A percentile compares a stretch with the other conserved stretches of the same genome.
Conservation (phyloP, 805 yeast species). For the Saccharomycopsis oosterbeekiorum region DNA sequence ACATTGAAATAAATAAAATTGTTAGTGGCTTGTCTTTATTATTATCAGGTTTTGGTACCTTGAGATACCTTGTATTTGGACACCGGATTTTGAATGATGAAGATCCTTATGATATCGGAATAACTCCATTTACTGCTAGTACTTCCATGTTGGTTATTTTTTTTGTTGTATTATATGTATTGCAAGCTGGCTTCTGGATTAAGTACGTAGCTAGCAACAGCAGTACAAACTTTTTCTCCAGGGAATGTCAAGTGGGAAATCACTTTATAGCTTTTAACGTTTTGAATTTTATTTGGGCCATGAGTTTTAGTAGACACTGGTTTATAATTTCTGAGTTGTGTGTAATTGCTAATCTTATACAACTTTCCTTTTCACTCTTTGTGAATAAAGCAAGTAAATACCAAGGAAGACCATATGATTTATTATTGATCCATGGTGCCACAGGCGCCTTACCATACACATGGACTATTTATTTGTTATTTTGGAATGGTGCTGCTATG, state of each 20-base stretch:
- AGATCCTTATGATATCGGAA: conserved; percentile 38
- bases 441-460: conserved; percentile 60
- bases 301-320: conserved; percentile 48
- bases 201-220: conserved; percentile 30
- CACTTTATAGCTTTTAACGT: conserved; percentile 58
- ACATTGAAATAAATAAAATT: background rate
- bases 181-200: conserved; percentile 43
- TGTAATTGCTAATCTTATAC: conserved; percentile 48
- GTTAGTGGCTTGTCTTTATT: conserved; percentile 30
- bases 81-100: conserved; percentile 26
- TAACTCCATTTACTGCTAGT: conserved; percentile 65
- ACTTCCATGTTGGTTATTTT: conserved; percentile 38
- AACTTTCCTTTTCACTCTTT: conserved; percentile 45
- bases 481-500: conserved; percentile 81
- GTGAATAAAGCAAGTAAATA: conserved; percentile 50
- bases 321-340: conserved; percentile 52
- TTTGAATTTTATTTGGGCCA: conserved; percentile 52
- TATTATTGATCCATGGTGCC: conserved; percentile 55
- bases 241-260: conserved; percentile 38
- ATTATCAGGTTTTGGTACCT: conserved; percentile 45
- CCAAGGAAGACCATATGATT: conserved; percentile 36
- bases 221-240: conserved; percentile 21
- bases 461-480: conserved; percentile 64
- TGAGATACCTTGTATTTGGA: conserved; percentile 49
- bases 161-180: conserved; percentile 46